phyloP scores from a whole-genome alignment of 768 basidiomycete genomes.

The Agrocybe praecox region DNA sequence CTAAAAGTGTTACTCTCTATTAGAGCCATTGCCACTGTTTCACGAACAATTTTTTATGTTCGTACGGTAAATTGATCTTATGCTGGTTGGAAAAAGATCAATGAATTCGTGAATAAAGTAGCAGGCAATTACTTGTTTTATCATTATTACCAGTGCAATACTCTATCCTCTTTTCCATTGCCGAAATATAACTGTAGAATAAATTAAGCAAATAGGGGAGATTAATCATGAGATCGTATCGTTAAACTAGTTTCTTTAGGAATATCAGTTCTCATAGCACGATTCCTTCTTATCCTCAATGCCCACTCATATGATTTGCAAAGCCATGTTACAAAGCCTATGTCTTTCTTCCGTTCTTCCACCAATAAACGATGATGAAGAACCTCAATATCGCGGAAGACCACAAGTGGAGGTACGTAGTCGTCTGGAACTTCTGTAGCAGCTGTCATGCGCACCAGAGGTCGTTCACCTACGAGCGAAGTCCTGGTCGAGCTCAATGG shows the following conservation, averaged over 20 bases:
- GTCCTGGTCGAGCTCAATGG: constrained; percentile 62
- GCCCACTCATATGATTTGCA: constrained; percentile 75
- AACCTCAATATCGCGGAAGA: constrained; percentile 76
- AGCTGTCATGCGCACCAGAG: constrained; percentile 73
- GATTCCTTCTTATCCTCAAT: constrained; percentile 61
- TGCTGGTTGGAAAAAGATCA: too few species aligned
- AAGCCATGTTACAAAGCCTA: constrained; percentile 74
- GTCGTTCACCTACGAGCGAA: constrained; percentile 52
- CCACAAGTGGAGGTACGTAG: constrained; percentile 75
- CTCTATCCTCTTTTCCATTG: too few species aligned
- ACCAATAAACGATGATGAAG: constrained; percentile 74
- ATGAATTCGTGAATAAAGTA: too few species aligned
- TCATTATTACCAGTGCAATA: too few species aligned
- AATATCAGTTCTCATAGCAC: constrained; percentile 34
- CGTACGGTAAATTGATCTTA: too few species aligned
- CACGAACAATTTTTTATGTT: too few species aligned
- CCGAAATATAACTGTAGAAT: too few species aligned
- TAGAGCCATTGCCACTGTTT: too few species aligned
- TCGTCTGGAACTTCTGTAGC: constrained; percentile 69
- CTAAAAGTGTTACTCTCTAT: too few species aligned
- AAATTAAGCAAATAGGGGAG: too few species aligned
- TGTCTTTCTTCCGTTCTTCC: constrained; percentile 41
- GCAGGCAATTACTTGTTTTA: too few species aligned
- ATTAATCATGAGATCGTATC: neutral
- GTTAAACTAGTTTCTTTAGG: neutral